Base-by-base conservation (phyloP, 805 yeast genomes). In the Cyberlindnera mycetangii region DNA sequence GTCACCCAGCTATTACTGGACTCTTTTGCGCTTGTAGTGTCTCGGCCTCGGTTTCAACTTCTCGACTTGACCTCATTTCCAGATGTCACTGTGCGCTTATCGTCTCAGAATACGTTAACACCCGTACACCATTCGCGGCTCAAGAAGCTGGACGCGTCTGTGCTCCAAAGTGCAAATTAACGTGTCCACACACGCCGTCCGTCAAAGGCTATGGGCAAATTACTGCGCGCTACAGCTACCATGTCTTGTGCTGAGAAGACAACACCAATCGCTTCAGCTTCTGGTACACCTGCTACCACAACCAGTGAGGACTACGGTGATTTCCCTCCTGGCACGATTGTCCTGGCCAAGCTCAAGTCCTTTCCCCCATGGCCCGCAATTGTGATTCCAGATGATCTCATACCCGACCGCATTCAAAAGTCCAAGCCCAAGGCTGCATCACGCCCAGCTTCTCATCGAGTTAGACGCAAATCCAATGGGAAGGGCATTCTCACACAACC, bases 351-450 rank as follows among this genome's bases (percentile, higher is more conserved):
- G 62, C 80, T 88, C 38, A 88, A 86, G 58, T 95, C 95, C 8
- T 88, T 81, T 59, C 86, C 95, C 3, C 84, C 90, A 33, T 88
- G 96, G 96, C 96, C 96, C 0, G 89, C 90, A 3, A 81, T 87
- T 79, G 80, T 86, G 4, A 74, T 87, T 4, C 83, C 81, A 1
- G 75, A 69, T 47, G 71, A 73, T 15, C 62, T 77, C 7, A 69
- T 87, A 6, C 93, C 95, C 0, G 76, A 68, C 17, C 67, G 72
- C 52, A 76, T 86, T 22, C 51, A 65, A 20, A 61, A 64, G 15
- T 73, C 70, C 48, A 75, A 71, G 45, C 86, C 88, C 14, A 76
- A 76, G 52, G 51, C 65, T 11, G 42, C 58, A 15, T 21, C 43
- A 9, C 36, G 33, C 17, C 33, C 55, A 55, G 16, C 40, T 1